A percentile compares a stretch with the other conserved stretches of the same genome.
Evolutionary conservation across 306 rosid species (phyloP).

Genomic region (Trifolium dubium): DNA sequence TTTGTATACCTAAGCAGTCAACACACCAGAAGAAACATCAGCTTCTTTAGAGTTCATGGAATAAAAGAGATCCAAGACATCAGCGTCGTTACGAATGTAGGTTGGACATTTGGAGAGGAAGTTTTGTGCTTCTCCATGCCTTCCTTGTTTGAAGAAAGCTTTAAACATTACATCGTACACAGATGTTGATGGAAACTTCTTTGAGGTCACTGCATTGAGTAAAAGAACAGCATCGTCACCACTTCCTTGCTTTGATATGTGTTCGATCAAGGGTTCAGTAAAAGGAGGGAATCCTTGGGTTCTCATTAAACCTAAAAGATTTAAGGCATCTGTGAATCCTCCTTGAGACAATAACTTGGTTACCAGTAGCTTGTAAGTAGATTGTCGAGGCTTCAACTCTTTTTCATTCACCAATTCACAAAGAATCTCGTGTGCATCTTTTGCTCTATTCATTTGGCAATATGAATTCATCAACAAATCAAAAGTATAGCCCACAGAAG

Average conservation of each 20-base stretch:
- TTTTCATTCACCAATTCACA: constrained; percentile 49
- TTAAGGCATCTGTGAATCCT: constrained; percentile 68
- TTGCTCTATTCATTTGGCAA: constrained; percentile 60
- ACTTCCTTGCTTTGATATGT: constrained; percentile 71
- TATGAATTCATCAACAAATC: constrained; percentile 57
- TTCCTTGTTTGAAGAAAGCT: constrained; percentile 67
- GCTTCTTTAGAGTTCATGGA: constrained; percentile 54
- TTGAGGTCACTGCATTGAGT: constrained; percentile 71
- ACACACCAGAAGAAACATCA: constrained; percentile 48
- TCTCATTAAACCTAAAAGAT: constrained; percentile 70
- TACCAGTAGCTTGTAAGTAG: constrained; percentile 68
- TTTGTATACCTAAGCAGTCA: constrained; percentile 56
- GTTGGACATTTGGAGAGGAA: constrained; percentile 81
- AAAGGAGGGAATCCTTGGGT: constrained; percentile 72
- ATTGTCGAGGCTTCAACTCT: constrained; percentile 65
- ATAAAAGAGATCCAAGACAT: constrained; percentile 71
- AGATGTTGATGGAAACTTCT: constrained; percentile 63
- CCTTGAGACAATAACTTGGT: constrained; percentile 58
- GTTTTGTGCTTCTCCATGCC: constrained; percentile 68
- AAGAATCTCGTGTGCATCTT: constrained; percentile 64
- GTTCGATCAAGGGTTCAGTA: constrained; percentile 64
- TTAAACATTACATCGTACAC: constrained; percentile 60
- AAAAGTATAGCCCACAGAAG: constrained; percentile 52
- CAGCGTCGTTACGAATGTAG: constrained; percentile 71
- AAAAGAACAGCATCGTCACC: constrained; percentile 68